phyloP scores from a whole-genome alignment of 805 yeast species.

The Aciculoconidium aculeatum region DNA sequence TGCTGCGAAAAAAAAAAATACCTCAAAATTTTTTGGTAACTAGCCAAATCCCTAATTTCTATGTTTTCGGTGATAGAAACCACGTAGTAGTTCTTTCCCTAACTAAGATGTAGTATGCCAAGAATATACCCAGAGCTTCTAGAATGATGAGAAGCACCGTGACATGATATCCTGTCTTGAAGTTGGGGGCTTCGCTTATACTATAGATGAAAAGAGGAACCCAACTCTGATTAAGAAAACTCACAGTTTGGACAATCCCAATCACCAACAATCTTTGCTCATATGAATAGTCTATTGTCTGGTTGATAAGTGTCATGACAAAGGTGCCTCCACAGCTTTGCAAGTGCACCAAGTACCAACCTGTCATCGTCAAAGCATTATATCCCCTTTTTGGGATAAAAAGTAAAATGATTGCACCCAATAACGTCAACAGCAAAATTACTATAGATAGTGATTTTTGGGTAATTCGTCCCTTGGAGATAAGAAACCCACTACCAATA shows the following conservation, averaged over 20 bases:
- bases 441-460: conserved; percentile 2
- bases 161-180: conserved; percentile 5
- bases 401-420: conserved; percentile 2
- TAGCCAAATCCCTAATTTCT: neutral
- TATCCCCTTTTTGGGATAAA: conserved; percentile 3
- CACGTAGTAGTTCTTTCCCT: conserved; percentile 2
- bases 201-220: conserved; percentile 4
- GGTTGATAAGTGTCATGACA: conserved; percentile 6
- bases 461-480: conserved; percentile 1
- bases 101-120: conserved; percentile 1
- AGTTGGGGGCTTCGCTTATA: conserved; percentile 6
- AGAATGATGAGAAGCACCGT: conserved; percentile 1
- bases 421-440: conserved; percentile 1
- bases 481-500: conserved; percentile 3
- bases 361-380: conserved; percentile 2
- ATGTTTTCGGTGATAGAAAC: conserved; percentile 2
- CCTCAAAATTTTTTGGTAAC: conserved; percentile 4
- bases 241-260: conserved; percentile 6
- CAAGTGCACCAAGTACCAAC: conserved; percentile 4
- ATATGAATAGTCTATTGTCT: conserved; percentile 5
- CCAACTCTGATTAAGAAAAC: conserved; percentile 7
- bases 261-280: conserved; percentile 5
- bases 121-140: conserved; percentile 3
- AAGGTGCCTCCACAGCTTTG: conserved; percentile 6
- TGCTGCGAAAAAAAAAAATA: conserved; percentile 4